phyloP scores from a whole-genome alignment of 331 rosid species.

The Stylosanthes scabra region DNA sequence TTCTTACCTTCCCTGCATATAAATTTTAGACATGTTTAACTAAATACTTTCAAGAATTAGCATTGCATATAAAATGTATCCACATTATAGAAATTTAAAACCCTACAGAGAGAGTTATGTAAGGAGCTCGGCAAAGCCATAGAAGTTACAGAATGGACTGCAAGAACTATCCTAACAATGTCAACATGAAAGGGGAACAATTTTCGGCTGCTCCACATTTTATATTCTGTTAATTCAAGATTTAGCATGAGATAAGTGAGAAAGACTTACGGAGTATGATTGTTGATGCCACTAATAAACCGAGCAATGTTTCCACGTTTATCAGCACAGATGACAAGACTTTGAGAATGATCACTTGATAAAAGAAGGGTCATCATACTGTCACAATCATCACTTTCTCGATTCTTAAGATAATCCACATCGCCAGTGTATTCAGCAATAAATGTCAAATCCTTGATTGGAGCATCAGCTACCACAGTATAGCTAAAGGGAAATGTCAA shows the following conservation, averaged over 20 bases:
- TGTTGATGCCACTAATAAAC: conserved; percentile 86
- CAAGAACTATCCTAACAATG: conserved; percentile 27
- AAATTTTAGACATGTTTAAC: conserved; percentile 43
- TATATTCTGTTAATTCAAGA: conserved; percentile 19
- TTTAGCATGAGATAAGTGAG: conserved; percentile 29
- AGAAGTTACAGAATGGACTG: conserved; percentile 18
- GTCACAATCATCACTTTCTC: conserved; percentile 78
- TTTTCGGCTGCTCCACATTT: not conserved
- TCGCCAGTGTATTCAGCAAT: conserved; percentile 84
- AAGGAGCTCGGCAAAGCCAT: conserved; percentile 26
- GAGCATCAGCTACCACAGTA: conserved; percentile 85
- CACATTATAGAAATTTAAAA: conserved; percentile 13
- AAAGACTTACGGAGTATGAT: conserved; percentile 65
- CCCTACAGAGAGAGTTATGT: conserved; percentile 28
- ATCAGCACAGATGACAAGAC: conserved; percentile 81
- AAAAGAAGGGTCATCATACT: conserved; percentile 84
- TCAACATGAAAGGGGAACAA: conserved; percentile 18
- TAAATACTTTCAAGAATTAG: conserved; percentile 30
- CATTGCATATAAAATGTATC: not conserved
- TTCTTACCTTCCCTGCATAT: conserved; percentile 82
- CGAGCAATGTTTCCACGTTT: conserved; percentile 81
- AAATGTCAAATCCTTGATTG: conserved; percentile 77
- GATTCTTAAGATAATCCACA: conserved; percentile 67
- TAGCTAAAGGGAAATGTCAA: conserved; percentile 59
- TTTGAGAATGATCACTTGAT: conserved; percentile 44